phyloP scores from a whole-genome alignment of 75 land plant species.

The Isoetes taiwanensis region DNA sequence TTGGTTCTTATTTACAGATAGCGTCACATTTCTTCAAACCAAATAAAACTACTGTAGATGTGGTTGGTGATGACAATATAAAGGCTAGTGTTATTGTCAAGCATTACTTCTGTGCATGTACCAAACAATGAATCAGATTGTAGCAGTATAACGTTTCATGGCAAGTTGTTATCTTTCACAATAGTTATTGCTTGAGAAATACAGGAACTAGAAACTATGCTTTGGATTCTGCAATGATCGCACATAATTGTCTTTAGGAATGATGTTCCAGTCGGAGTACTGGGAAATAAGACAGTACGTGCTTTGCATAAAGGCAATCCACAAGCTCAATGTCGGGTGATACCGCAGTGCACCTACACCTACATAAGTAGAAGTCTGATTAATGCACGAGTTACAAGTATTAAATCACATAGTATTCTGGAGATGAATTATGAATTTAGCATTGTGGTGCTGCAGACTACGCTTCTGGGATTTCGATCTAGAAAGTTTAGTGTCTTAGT shows the following conservation, averaged over 20 bases:
- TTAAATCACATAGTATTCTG: background rate
- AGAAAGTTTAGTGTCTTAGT: slow-evolving; percentile 68
- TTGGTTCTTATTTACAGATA: slow-evolving; percentile 32
- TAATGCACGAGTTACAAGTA: background rate
- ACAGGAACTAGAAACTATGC: slow-evolving; percentile 92
- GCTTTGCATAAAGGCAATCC: slow-evolving; percentile 90
- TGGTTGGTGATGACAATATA: slow-evolving; percentile 90
- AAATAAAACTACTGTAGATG: slow-evolving; percentile 57
- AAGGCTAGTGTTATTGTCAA: slow-evolving; percentile 83
- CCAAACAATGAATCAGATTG: slow-evolving; percentile 50
- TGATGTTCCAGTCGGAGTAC: slow-evolving; percentile 55
- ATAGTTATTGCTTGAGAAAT: background rate
- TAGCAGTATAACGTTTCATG: slow-evolving; percentile 77
- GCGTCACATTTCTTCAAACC: slow-evolving; percentile 58
- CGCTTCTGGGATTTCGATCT: slow-evolving; percentile 69
- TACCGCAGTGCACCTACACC: background rate
- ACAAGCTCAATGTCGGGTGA: slow-evolving; percentile 74
- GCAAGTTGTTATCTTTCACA: slow-evolving; percentile 35
- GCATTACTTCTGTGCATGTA: slow-evolving; percentile 71
- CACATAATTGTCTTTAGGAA: slow-evolving; percentile 82
- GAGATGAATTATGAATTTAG: too few relatives aligned
- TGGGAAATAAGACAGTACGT: slow-evolving; percentile 37
- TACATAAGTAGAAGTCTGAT: background rate
- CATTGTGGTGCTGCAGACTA: slow-evolving; percentile 42
- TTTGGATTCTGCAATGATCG: slow-evolving; percentile 70